Conservation (phyloP, 2,329 filamentous ascomycete species). For the Myotisia sp. region DNA sequence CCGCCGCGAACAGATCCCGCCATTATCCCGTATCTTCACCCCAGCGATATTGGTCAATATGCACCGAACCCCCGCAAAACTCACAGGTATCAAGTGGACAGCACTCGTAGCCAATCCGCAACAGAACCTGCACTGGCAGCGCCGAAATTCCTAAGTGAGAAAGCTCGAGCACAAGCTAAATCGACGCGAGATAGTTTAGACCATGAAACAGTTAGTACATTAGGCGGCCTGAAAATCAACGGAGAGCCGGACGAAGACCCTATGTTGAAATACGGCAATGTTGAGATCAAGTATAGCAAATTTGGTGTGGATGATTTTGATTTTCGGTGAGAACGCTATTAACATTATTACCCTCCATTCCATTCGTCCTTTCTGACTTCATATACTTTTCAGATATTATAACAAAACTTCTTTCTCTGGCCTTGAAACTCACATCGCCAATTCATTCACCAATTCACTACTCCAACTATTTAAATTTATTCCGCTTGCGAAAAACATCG, state of each 20-base stretch:
- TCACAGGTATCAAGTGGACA: constrained; percentile 69
- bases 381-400: constrained; percentile 52
- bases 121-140: constrained; percentile 50
- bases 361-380: neutral
- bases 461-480: constrained; percentile 87
- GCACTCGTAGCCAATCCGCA: constrained; percentile 52
- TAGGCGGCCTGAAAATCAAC: constrained; percentile 57
- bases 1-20: constrained; percentile 59
- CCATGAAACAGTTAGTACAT: constrained; percentile 38
- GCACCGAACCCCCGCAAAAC: constrained; percentile 61
- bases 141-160: constrained; percentile 91
- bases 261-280: constrained; percentile 76
- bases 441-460: constrained; percentile 88
- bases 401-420: constrained; percentile 88
- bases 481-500: constrained; percentile 71
- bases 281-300: constrained; percentile 97
- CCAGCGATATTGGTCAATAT: constrained; percentile 59
- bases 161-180: constrained; percentile 51
- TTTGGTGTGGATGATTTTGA: constrained; percentile 99
- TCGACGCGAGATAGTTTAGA: constrained; percentile 33
- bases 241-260: constrained; percentile 64
- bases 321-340: constrained; percentile 59
- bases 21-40: constrained; percentile 53
- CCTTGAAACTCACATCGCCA: constrained; percentile 87
- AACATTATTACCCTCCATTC: neutral